Percentiles rank a stretch among this genome's conserved stretches.
These are phyloP conservation scores for Aureobasidium sp. DNA, from an alignment of 2,329 filamentous ascomycete genomes.

Conservation along the genomic window DNA sequence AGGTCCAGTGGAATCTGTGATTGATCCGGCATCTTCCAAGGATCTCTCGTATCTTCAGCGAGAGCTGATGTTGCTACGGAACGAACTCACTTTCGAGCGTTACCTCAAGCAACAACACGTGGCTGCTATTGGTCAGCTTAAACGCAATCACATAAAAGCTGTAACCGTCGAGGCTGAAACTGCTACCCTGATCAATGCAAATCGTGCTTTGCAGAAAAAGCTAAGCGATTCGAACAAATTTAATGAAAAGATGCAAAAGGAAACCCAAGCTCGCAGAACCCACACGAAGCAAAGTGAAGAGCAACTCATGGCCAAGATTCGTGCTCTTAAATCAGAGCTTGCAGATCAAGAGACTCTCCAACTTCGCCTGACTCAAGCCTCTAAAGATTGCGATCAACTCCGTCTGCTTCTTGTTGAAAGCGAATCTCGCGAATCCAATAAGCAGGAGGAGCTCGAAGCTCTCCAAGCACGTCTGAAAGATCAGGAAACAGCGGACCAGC, in stretches of 20 bases:
- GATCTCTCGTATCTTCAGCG: slow-evolving; percentile 56
- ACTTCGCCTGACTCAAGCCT: slow-evolving; percentile 51
- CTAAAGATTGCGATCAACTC: slow-evolving; percentile 57
- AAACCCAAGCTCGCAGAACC: slow-evolving; percentile 63
- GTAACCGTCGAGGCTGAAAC: slow-evolving; percentile 75
- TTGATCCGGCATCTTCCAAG: not conserved
- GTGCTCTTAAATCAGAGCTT: slow-evolving; percentile 61
- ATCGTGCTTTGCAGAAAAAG: slow-evolving; percentile 64
- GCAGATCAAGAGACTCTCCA: slow-evolving; percentile 48
- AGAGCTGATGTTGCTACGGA: slow-evolving; percentile 68
- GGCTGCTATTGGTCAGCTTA: slow-evolving; percentile 70
- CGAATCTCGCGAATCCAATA: slow-evolving; percentile 60
- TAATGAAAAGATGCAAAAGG: slow-evolving; percentile 63
- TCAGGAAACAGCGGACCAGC: slow-evolving; percentile 51
- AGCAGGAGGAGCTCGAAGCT: slow-evolving; percentile 57
- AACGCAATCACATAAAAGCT: slow-evolving; percentile 66
- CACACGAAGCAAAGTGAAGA: slow-evolving; percentile 73
- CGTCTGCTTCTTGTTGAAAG: slow-evolving; percentile 55
- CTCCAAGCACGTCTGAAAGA: slow-evolving; percentile 56
- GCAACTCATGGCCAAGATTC: slow-evolving; percentile 60
- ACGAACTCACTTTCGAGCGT: slow-evolving; percentile 75
- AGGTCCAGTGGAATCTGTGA: not conserved
- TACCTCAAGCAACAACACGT: slow-evolving; percentile 80
- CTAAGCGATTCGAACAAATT: slow-evolving; percentile 65
- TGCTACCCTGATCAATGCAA: slow-evolving; percentile 70